Conservation (phyloP, 176 grass and related monocot genomes). For the Triticum urartu region DNA sequence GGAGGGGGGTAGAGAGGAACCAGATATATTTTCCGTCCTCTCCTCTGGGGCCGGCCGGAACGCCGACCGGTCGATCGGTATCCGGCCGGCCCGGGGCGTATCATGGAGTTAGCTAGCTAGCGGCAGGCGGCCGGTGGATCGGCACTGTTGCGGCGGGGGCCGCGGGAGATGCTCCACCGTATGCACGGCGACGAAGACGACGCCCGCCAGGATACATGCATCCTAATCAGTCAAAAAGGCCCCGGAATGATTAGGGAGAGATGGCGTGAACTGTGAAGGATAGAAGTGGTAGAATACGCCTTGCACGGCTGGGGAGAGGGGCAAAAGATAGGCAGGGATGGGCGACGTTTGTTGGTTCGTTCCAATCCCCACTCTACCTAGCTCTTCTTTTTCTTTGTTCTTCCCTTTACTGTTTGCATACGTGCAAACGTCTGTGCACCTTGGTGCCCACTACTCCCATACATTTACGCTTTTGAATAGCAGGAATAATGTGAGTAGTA, state of each 20-base stretch:
- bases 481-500: too few relatives aligned
- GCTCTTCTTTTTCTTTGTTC: not conserved
- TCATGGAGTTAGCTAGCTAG: not conserved
- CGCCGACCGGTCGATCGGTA: not conserved
- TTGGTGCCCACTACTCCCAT: not conserved
- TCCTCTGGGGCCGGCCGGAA: not conserved
- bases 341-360: not conserved
- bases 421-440: not conserved
- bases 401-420: not conserved
- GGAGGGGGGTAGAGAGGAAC: not conserved
- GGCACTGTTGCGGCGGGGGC: slow-evolving; percentile 15
- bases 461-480: too few relatives aligned
- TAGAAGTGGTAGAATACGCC: not conserved
- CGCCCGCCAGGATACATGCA: not conserved
- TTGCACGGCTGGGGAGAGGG: not conserved
- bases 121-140: not conserved
- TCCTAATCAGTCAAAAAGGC: not conserved
- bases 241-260: slow-evolving; percentile 8
- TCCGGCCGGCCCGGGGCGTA: not conserved
- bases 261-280: not conserved
- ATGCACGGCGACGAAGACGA: not conserved
- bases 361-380: not conserved
- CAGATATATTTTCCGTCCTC: not conserved
- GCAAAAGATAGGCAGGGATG: not conserved
- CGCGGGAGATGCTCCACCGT: slow-evolving; percentile 13